Base-by-base conservation (phyloP, 2,329 filamentous ascomycete genomes). In the Pseudogymnoascus verrucosus region DNA sequence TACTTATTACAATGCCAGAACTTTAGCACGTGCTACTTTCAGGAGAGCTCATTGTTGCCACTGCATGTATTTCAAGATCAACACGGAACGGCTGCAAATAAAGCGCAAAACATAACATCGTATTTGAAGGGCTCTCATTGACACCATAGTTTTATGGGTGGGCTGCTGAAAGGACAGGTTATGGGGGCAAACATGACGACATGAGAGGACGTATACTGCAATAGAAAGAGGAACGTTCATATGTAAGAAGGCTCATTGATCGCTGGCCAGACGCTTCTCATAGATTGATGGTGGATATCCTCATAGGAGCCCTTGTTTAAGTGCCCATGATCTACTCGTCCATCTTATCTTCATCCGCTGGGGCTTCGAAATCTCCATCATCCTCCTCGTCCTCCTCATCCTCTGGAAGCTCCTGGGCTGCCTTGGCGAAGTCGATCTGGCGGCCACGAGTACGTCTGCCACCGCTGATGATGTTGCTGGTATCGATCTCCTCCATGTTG, bases 401-500 rank as follows among this genome's bases (percentile, higher is more conserved):
- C 67, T 82, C 84, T 57, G 84, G 86, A 71, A 89, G 84, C 76
- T 96, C 87, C 77, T 89, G 83, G 26, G 91, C 91, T 19, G 93
- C 93, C 80, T 96, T 92, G 72, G 89, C 89, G 78, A 91, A 98
- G 82, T 98, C 91, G 75, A 98, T 97, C 73, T 87, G 84, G 77
- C 91, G 90, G 74, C 93, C 93, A 73, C 93, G 93, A 67, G 93
- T 98, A 77, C 95, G 93, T 71, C 88, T 85, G 67, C 88, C 88
- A 68, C 82, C 84, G 65, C 79, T 76, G 74, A 98, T 87, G 76
- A 98, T 96, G 83, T 98, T 98, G 75, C 85, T 84, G 64, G 85
- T 80, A 74, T 96, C 91, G 75, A 99, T 97, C 78, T 93, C 93
- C 75, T 96, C 90, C 82, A 96, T 85, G 76, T 90, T 89, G 72